phyloP scores from a whole-genome alignment of 768 basidiomycete genomes.

The Aureoboletus auriporus region DNA sequence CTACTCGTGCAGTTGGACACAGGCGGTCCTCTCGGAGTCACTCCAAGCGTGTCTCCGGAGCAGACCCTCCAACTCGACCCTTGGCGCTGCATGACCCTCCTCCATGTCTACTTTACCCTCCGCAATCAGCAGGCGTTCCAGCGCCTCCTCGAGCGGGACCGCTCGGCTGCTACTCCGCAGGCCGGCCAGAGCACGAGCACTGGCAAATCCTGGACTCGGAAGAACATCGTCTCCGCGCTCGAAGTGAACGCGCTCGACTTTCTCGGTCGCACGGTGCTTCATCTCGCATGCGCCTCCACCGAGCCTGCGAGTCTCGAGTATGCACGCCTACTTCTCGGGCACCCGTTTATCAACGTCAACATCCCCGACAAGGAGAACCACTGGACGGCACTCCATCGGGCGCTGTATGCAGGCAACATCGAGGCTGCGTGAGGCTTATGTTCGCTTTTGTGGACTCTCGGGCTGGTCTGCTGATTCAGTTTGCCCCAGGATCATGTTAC shows the following conservation, averaged over 20 bases:
- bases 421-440: conserved; percentile 54
- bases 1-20: background rate
- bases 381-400: conserved; percentile 90
- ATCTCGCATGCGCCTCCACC: conserved; percentile 67
- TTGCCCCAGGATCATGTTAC: conserved; percentile 57
- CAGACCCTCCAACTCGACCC: conserved; percentile 9
- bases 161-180: conserved; percentile 31
- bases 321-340: conserved; percentile 68
- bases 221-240: conserved; percentile 31
- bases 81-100: conserved; percentile 62
- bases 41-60: no score
- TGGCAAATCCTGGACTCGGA: conserved; percentile 56
- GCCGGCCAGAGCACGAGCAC: conserved; percentile 40
- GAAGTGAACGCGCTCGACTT: conserved; percentile 74
- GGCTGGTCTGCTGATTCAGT: background rate
- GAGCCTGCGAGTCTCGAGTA: conserved; percentile 71
- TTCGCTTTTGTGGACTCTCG: background rate
- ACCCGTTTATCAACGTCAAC: conserved; percentile 77
- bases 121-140: conserved; percentile 75
- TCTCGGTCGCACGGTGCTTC: conserved; percentile 75
- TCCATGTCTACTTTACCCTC: conserved; percentile 72
- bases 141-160: conserved; percentile 57
- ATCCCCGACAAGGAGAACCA: conserved; percentile 76
- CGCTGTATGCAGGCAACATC: conserved; percentile 76
- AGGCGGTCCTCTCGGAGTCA: no score